Base-by-base conservation (phyloP, 2,329 filamentous ascomycete genomes). In the Colletotrichum phormii region DNA sequence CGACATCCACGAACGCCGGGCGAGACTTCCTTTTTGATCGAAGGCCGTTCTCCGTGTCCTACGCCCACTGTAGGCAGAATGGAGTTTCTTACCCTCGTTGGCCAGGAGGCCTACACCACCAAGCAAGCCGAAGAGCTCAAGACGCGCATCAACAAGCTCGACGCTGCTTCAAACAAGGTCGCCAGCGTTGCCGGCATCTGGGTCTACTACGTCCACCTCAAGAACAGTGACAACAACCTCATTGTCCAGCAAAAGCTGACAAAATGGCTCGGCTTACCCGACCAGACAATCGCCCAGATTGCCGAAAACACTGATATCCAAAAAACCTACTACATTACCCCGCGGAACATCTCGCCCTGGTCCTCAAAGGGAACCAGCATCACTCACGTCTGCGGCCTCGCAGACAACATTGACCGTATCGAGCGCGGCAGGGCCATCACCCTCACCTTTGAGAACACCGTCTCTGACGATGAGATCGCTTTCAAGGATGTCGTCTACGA, bases 281-380 rank as follows among this genome's bases (percentile, higher is more conserved):
- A 85, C 46, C 81, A 82, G 64, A 80, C 80, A 37, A 78, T 86
- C 22, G 79, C 85, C 72, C 83, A 90, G 76, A 87, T 88, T 75
- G 84, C 85, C 74, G 85, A 85, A 72, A 82, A 85, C 33, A 80
- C 80, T 42, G 73, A 75, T 13, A 69, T 71, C 77, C 80, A 46
- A 78, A 82, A 58, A 80, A 86, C 83, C 74, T 82, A 78, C 80
- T 94, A 95, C 80, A 88, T 98, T 71, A 91, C 89, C 59, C 96
- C 96, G 24, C 90, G 96, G 76, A 93, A 94, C 78, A 95, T 97
- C 77, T 98, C 95, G 53, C 97, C 97, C 80, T 99, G 97, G 97
- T 98, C 95, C 84, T 98, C 95, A 69, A 95, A 98, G 83, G 96
- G 95, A 33, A 98, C 96, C 59, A 96, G 92, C 81, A 98, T 98